Evolutionary conservation across 1,139 yeast species (phyloP).

Genomic region (Saccharomyces pastorianus): DNA sequence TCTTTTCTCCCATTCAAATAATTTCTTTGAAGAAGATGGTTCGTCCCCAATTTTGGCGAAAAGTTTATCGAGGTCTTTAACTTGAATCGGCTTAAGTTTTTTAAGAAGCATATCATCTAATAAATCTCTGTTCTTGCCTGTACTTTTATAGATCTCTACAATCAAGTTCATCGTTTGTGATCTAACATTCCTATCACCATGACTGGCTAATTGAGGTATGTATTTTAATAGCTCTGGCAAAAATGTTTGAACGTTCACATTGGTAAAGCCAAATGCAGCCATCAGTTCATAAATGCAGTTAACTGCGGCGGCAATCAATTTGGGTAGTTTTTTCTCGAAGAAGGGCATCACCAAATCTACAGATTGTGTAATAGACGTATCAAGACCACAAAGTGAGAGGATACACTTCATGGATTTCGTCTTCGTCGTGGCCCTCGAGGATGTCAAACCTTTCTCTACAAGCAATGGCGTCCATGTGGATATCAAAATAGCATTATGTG

Average conservation of each 20-base stretch:
- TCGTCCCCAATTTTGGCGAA: slow-evolving; percentile 40
- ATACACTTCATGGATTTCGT: slow-evolving; percentile 56
- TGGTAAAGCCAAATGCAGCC: slow-evolving; percentile 58
- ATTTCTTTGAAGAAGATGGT: slow-evolving; percentile 4
- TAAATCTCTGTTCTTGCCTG: slow-evolving; percentile 45
- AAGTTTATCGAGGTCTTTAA: slow-evolving; percentile 66
- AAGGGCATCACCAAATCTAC: slow-evolving; percentile 62
- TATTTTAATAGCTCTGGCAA: slow-evolving; percentile 35
- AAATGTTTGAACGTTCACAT: slow-evolving; percentile 53
- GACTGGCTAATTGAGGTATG: slow-evolving; percentile 54
- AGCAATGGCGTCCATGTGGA: slow-evolving; percentile 46
- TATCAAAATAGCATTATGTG: neutral
- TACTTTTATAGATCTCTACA: slow-evolving; percentile 67
- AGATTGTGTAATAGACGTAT: slow-evolving; percentile 50
- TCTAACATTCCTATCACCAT: slow-evolving; percentile 83
- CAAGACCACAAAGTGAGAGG: slow-evolving; percentile 55
- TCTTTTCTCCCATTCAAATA: slow-evolving; percentile 8
- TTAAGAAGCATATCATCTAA: slow-evolving; percentile 55
- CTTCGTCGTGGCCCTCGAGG: slow-evolving; percentile 71
- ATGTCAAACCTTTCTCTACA: slow-evolving; percentile 65
- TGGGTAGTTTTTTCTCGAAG: slow-evolving; percentile 61
- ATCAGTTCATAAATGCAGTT: slow-evolving; percentile 50
- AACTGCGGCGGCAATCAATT: slow-evolving; percentile 64
- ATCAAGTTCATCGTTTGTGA: slow-evolving; percentile 66
- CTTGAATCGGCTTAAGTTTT: slow-evolving; percentile 83